Conservation (phyloP, 192 early-diverging fungal genomes). For the Umbelopsis sp. region DNA sequence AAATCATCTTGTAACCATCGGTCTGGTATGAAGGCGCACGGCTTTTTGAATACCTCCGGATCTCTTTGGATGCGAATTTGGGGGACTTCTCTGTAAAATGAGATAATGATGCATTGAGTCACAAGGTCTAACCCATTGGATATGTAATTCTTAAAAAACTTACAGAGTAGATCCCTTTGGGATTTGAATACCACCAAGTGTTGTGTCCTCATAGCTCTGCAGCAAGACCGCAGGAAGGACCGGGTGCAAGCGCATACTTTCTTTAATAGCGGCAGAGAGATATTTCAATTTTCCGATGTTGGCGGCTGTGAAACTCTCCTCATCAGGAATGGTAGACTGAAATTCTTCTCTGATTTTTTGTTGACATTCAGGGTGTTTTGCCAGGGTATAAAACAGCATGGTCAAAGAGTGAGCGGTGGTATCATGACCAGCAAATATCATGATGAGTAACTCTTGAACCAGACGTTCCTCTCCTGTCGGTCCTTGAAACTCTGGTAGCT, state of each 20-base stretch:
- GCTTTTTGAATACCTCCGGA: neutral
- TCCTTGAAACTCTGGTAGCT: neutral
- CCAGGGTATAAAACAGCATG: slow-evolving; percentile 27
- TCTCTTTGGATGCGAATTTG: neutral
- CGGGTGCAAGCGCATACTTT: slow-evolving; percentile 27
- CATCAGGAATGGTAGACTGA: neutral
- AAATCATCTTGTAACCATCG: neutral
- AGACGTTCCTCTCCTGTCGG: slow-evolving; percentile 17
- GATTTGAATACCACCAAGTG: slow-evolving; percentile 33
- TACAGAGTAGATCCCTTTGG: slow-evolving; percentile 39
- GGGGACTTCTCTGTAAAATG: neutral
- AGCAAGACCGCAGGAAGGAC: neutral
- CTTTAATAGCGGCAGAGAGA: slow-evolving; percentile 21
- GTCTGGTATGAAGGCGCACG: slow-evolving; percentile 11
- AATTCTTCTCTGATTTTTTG: slow-evolving; percentile 36
- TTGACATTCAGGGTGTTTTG: slow-evolving; percentile 35
- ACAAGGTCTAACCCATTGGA: neutral
- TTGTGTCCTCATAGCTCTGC: neutral
- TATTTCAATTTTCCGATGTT: slow-evolving; percentile 5
- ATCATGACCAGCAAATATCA: slow-evolving; percentile 53
- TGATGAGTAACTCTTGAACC: slow-evolving; percentile 36
- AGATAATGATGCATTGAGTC: neutral
- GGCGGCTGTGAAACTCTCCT: neutral
- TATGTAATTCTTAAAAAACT: neutral
- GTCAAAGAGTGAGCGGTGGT: slow-evolving; percentile 41